phyloP scores from a whole-genome alignment of 345 rosid genomes.

The Rhizophora mangle region DNA sequence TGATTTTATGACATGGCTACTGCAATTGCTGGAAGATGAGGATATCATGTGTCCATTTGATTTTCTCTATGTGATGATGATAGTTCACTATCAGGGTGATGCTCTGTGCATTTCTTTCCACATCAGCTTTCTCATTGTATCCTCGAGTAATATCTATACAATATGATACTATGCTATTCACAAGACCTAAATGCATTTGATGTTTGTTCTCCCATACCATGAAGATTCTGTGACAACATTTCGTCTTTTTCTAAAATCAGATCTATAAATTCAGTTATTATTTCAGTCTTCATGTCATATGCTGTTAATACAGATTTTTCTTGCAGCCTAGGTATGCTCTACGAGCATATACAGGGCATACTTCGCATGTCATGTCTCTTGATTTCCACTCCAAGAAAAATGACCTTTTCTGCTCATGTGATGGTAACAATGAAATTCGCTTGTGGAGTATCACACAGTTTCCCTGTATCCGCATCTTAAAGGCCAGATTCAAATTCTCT shows the following conservation, averaged over 20 bases:
- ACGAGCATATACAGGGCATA: slow-evolving; percentile 57
- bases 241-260: not conserved
- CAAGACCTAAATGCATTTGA: not conserved
- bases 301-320: slow-evolving; percentile 19
- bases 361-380: slow-evolving; percentile 66
- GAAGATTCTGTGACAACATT: not conserved
- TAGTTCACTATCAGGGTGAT: no score
- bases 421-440: slow-evolving; percentile 82
- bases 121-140: not conserved
- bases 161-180: not conserved
- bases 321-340: slow-evolving; percentile 68
- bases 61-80: no score
- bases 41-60: no score
- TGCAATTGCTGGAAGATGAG: no score
- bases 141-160: not conserved
- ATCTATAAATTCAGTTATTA: not conserved
- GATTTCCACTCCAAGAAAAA: slow-evolving; percentile 91
- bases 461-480: slow-evolving; percentile 42
- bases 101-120: not conserved
- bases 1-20: no score
- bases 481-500: slow-evolving; percentile 51
- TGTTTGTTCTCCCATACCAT: not conserved
- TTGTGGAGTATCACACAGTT: slow-evolving; percentile 63
- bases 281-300: slow-evolving; percentile 39
- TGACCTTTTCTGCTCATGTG: slow-evolving; percentile 87